Evolutionary conservation across 768 basidiomycete species (phyloP), one percentile per base, ranked within the genome.

Genomic region (Hypsizygus marmoreus): DNA sequence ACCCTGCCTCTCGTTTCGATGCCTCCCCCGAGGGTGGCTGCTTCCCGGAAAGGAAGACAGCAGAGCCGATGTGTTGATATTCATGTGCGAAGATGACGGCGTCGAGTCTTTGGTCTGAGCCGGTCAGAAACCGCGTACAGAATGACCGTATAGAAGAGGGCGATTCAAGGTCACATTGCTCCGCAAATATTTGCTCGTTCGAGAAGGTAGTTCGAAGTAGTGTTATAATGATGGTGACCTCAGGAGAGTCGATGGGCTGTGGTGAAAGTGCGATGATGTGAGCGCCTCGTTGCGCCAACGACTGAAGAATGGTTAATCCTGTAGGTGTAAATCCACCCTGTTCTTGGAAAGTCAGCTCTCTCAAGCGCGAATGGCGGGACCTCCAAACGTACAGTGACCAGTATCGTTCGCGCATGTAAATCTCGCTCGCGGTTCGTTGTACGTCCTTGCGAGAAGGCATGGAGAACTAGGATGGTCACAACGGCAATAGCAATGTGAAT

Each of bases 1-100:
- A 81, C 2, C 67, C 64, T 0, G 68, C 61, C 40, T 78, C 76
- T 31, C 86, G 71, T 40, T 63, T 55, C 29, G 71, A 71, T 13
- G 72, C 59, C 0, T 58, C 58, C 25, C 60, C 49, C 23, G 60
- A 59, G 24, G 43, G 34, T 47, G 25, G 46, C 30, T 47, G 29
- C 16, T 51, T 45, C 7, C 47, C 12, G 28, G 61, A 59, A 47
- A 75, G 46, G 52, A 67, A 16, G 31, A 45, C 28, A 30, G 67
- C 46, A 2, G 77, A 70, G 0, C 86, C 87, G 22, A 88, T 73
- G 22, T 81, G 77, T 14, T 70, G 70, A 56, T 90, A 88, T 54
- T 88, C 92, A 58, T 93, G 91, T 8, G 80, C 77, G 49, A 89
- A 86, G 10, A 95, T 63, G 43, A 95, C 65, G 2, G 82, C 88